A percentile compares a stretch with the other conserved stretches of the same genome.
phyloP scores from a whole-genome alignment of 2,329 filamentous ascomycete genomes.

The Aspergillus neoniger region DNA sequence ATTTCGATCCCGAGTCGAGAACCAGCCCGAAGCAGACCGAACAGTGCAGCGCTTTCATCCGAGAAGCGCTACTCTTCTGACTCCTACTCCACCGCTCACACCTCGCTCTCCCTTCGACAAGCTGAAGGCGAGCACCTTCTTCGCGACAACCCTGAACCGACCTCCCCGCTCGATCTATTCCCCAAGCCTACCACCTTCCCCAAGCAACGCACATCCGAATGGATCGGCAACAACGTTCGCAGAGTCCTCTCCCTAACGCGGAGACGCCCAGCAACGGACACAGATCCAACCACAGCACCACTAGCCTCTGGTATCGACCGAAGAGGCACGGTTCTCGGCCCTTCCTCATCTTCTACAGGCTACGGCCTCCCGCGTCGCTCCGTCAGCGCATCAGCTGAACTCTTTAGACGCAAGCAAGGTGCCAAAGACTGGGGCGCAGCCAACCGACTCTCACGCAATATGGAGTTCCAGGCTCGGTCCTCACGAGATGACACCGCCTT shows the following conservation, averaged over 20 bases:
- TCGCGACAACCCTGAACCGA: constrained; percentile 39
- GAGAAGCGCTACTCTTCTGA: constrained; percentile 49
- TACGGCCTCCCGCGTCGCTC: constrained; percentile 45
- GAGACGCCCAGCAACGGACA: constrained; percentile 26
- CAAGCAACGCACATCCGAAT: constrained; percentile 59
- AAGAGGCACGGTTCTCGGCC: constrained; percentile 24
- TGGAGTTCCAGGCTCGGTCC: constrained; percentile 16
- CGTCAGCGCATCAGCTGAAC: constrained; percentile 51
- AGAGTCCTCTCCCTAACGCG: constrained; percentile 59
- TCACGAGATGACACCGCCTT: constrained; percentile 31
- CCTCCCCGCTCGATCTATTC: constrained; percentile 30
- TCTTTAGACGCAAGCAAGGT: constrained; percentile 54
- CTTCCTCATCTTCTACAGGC: constrained; percentile 7
- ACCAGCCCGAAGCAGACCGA: constrained; percentile 25
- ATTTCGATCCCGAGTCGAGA: constrained; percentile 26
- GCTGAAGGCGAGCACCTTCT: constrained; percentile 56
- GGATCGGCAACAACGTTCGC: constrained; percentile 69
- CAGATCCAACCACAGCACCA: constrained; percentile 20
- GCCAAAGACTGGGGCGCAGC: constrained; percentile 55
- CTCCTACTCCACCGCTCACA: constrained; percentile 54
- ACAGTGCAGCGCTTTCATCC: constrained; percentile 26
- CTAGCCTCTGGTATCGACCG: constrained; percentile 34
- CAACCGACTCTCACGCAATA: constrained; percentile 26
- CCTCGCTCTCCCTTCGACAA: constrained; percentile 52
- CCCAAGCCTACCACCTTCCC: constrained; percentile 27